Conservation (phyloP, 2,329 filamentous ascomycete species). For the Scortechinia acanthostroma region DNA sequence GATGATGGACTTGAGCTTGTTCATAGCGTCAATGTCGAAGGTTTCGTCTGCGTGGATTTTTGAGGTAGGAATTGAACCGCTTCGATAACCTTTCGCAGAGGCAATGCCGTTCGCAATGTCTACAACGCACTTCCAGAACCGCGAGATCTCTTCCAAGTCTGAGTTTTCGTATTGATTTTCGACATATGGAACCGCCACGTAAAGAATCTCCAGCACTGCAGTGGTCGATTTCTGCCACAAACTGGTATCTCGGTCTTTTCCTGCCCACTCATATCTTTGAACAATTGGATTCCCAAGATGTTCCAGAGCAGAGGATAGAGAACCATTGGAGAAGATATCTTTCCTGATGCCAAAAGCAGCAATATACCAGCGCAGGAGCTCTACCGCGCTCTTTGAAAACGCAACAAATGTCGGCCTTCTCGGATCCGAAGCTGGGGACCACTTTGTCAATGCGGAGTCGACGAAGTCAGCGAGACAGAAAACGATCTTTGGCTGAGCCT, state of each 20-base stretch:
- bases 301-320: conserved; percentile 56
- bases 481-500: conserved; percentile 63
- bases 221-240: conserved; percentile 50
- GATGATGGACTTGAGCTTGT: conserved; percentile 61
- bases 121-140: conserved; percentile 67
- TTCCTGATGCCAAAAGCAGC: conserved; percentile 48
- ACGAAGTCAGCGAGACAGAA: conserved; percentile 65
- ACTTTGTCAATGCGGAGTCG: conserved; percentile 55
- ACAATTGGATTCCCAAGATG: conserved; percentile 65
- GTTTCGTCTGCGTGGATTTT: conserved; percentile 62
- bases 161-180: conserved; percentile 35
- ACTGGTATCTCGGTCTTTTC: not conserved
- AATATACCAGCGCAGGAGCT: conserved; percentile 55
- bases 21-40: conserved; percentile 75
- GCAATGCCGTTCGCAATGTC: conserved; percentile 64
- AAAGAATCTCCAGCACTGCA: conserved; percentile 61
- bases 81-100: conserved; percentile 47
- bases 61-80: conserved; percentile 26
- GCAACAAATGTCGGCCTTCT: conserved; percentile 76
- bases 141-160: conserved; percentile 30
- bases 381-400: conserved; percentile 76
- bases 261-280: conserved; percentile 72
- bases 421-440: not conserved
- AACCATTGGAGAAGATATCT: conserved; percentile 65
- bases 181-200: conserved; percentile 56